Conservation (phyloP, 768 basidiomycete species). For the Leccinum rimulosum region DNA sequence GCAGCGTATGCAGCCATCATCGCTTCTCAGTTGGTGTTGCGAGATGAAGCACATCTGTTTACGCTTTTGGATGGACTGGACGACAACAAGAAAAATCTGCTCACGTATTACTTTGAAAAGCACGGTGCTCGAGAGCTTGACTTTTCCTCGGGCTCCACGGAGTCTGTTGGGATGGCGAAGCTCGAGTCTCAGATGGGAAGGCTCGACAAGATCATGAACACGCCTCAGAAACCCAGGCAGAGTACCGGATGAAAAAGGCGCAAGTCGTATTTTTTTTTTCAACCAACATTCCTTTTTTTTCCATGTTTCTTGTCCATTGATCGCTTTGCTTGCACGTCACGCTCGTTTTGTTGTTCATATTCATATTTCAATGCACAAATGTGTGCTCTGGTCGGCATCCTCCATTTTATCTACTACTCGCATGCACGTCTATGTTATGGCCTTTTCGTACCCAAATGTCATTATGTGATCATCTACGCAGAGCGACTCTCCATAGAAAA, state of each 20-base stretch:
- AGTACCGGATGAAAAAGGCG: slow-evolving; percentile 8
- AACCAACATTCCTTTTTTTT: not conserved
- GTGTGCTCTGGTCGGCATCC: not conserved
- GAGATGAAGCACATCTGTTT: slow-evolving; percentile 83
- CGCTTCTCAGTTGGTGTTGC: slow-evolving; percentile 77
- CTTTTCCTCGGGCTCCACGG: slow-evolving; percentile 33
- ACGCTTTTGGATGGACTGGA: slow-evolving; percentile 75
- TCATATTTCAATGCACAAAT: slow-evolving; percentile 11
- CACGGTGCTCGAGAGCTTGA: slow-evolving; percentile 64
- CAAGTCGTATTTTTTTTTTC: not conserved
- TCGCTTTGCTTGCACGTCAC: slow-evolving; percentile 6
- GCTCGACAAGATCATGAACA: slow-evolving; percentile 75
- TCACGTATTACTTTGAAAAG: slow-evolving; percentile 89
- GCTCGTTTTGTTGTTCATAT: slow-evolving; percentile 15
- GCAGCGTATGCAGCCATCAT: slow-evolving; percentile 81
- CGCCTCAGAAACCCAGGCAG: slow-evolving; percentile 47
- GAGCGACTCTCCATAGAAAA: slow-evolving; percentile 35
- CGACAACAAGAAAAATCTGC: slow-evolving; percentile 87
- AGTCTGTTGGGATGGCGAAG: slow-evolving; percentile 53
- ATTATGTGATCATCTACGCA: slow-evolving; percentile 25
- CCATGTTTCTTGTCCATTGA: not conserved
- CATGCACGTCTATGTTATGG: slow-evolving; percentile 11
- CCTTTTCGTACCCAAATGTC: not conserved
- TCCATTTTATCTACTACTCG: slow-evolving; percentile 6
- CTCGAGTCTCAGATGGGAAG: slow-evolving; percentile 79